Percentiles rank a stretch among this genome's conserved stretches.
phyloP scores from a whole-genome alignment of 2,329 filamentous ascomycete species.

The Talaromyces rugulosus region DNA sequence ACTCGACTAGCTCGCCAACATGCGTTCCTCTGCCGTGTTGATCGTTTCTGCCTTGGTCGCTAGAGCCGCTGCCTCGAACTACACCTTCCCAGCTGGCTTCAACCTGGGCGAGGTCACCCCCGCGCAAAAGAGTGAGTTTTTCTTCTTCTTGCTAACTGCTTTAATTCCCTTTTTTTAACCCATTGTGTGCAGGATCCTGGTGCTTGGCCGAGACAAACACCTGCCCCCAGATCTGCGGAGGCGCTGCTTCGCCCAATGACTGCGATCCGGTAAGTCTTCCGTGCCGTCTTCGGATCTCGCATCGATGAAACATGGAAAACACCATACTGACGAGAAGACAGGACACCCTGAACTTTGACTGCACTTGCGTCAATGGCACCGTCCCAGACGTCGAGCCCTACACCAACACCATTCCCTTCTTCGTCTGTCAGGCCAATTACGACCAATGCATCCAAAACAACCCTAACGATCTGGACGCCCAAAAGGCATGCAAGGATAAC shows the following conservation, averaged over 20 bases:
- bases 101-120: slow-evolving; percentile 24
- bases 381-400: slow-evolving; percentile 55
- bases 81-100: slow-evolving; percentile 43
- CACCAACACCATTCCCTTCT: slow-evolving; percentile 56
- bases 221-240: slow-evolving; percentile 58
- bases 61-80: slow-evolving; percentile 35
- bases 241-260: slow-evolving; percentile 45
- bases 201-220: slow-evolving; percentile 56
- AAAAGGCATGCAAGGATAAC: slow-evolving; percentile 45
- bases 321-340: slow-evolving; percentile 20
- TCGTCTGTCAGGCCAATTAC: slow-evolving; percentile 54
- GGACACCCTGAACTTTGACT: slow-evolving; percentile 52
- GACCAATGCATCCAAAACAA: slow-evolving; percentile 44
- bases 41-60: slow-evolving; percentile 13
- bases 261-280: slow-evolving; percentile 53
- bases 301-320: background rate
- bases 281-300: background rate
- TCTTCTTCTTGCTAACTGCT: background rate
- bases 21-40: slow-evolving; percentile 14
- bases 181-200: slow-evolving; percentile 44
- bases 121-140: background rate
- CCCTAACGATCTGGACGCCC: slow-evolving; percentile 43
- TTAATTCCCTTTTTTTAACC: background rate
- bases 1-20: slow-evolving; percentile 4
- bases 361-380: slow-evolving; percentile 55